A percentile compares a stretch with the other conserved stretches of the same genome.
These are phyloP conservation scores for Apophysomyces trapeziformis DNA, from an alignment of 371 early-diverging fungal genomes.

Conservation along the genomic window DNA sequence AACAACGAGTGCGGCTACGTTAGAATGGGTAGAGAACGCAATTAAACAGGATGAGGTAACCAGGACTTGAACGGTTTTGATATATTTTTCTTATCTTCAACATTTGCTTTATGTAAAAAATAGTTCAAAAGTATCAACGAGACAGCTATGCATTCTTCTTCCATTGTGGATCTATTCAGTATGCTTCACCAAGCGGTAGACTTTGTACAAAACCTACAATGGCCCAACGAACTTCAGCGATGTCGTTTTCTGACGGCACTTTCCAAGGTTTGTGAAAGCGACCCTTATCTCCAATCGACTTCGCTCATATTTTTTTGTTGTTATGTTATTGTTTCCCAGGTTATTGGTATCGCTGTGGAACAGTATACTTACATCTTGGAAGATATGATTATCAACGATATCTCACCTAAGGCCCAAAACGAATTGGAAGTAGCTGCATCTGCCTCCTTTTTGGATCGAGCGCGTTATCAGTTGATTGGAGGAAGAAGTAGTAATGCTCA, in stretches of 20 bases:
- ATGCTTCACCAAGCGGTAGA: constrained; percentile 79
- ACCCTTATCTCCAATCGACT: too few relatives aligned
- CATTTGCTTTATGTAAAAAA: constrained; percentile 15
- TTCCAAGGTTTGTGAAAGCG: constrained; percentile 55
- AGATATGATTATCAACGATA: constrained; percentile 43
- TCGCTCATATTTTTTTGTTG: constrained; percentile 43
- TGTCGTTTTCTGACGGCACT: constrained; percentile 74
- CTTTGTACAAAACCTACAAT: constrained; percentile 70
- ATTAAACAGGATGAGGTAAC: constrained; percentile 67
- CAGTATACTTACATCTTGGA: constrained; percentile 56
- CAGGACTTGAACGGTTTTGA: not conserved
- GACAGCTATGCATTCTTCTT: constrained; percentile 75
- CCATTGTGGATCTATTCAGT: constrained; percentile 77
- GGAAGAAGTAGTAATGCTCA: constrained; percentile 31
- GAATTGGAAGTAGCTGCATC: constrained; percentile 19
- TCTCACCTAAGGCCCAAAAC: constrained; percentile 26
- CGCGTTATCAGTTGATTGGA: constrained; percentile 44
- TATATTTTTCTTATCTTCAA: not conserved
- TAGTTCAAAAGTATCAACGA: constrained; percentile 67
- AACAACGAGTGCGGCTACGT: constrained; percentile 57
- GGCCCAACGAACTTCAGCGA: constrained; percentile 75
- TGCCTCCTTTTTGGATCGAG: constrained; percentile 42
- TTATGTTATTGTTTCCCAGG: constrained; percentile 36
- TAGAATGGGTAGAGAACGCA: constrained; percentile 67
- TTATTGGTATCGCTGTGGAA: constrained; percentile 56